Evolutionary conservation across 148 eudicot genomes (phyloP).

Genomic region (Rhododendron henanense): DNA sequence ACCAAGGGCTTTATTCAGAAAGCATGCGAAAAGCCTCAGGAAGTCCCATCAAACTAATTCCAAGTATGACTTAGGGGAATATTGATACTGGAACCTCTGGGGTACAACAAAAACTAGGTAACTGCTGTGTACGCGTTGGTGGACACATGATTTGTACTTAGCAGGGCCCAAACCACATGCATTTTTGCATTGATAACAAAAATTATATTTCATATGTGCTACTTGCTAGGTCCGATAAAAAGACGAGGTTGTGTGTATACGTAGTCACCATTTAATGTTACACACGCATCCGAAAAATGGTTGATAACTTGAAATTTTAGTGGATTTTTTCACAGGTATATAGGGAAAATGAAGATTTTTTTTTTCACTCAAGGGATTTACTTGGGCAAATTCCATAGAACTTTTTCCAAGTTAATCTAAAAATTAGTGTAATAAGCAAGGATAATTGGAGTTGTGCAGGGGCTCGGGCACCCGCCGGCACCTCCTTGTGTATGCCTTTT

Average conservation of each 20-base stretch:
- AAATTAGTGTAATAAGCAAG: not conserved
- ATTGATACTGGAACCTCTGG: not conserved
- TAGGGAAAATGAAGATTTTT: not conserved
- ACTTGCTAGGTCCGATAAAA: not conserved
- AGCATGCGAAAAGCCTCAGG: not conserved
- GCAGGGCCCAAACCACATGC: not conserved
- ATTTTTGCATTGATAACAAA: not conserved
- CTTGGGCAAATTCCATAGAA: not conserved
- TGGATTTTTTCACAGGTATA: not conserved
- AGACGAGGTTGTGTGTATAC: not conserved
- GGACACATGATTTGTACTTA: not conserved
- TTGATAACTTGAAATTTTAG: not conserved
- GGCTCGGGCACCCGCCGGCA: not conserved
- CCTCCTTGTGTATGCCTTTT: not conserved
- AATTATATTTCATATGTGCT: not conserved
- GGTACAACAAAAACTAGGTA: not conserved
- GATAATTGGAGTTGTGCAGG: not conserved
- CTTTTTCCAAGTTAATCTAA: not conserved
- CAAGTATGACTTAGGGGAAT: not conserved
- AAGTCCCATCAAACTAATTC: not conserved
- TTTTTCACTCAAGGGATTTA: not conserved
- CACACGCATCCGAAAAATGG: not conserved
- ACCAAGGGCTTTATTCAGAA: not conserved
- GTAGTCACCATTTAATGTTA: not conserved
- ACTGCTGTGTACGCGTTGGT: not conserved